Evolutionary conservation across 441 rosid genomes (phyloP).

Genomic region (Biscutella auriculata): DNA sequence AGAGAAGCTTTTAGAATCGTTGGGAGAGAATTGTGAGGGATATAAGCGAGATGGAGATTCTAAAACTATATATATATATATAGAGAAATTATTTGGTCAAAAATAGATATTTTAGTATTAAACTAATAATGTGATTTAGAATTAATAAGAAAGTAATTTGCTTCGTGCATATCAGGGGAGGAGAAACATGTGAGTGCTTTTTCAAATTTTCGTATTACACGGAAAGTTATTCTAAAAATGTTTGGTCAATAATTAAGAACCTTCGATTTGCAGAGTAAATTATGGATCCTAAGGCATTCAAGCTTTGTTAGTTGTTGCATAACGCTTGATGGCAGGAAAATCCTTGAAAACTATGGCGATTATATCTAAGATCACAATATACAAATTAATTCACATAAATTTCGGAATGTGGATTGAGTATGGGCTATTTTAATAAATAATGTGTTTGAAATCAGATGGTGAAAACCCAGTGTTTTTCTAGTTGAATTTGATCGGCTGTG

Average conservation of each 20-base stretch:
- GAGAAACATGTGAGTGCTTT: conserved; percentile 14
- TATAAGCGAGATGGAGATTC: not conserved
- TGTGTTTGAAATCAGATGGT: no score
- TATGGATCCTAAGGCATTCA: conserved; percentile 8
- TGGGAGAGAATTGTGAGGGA: conserved; percentile 3
- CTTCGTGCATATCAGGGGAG: conserved; percentile 16
- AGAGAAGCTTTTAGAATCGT: not conserved
- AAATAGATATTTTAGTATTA: not conserved
- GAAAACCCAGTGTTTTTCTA: no score
- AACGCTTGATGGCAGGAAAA: not conserved
- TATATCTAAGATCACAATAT: no score
- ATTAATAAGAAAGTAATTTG: not conserved
- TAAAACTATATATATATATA: conserved; percentile 13
- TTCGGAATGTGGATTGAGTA: no score
- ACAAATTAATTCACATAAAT: no score
- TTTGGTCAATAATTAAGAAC: not conserved
- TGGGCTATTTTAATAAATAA: no score
- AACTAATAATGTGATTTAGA: not conserved
- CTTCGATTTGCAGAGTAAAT: conserved; percentile 3
- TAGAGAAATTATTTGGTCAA: conserved; percentile 13
- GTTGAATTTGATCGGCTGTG: no score
- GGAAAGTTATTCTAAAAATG: conserved; percentile 1
- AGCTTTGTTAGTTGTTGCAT: conserved; percentile 4
- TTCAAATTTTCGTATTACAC: conserved; percentile 5
- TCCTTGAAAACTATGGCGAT: not conserved